phyloP scores from a whole-genome alignment of 2,329 filamentous ascomycete species.

The Pseudocercospora crystallina region DNA sequence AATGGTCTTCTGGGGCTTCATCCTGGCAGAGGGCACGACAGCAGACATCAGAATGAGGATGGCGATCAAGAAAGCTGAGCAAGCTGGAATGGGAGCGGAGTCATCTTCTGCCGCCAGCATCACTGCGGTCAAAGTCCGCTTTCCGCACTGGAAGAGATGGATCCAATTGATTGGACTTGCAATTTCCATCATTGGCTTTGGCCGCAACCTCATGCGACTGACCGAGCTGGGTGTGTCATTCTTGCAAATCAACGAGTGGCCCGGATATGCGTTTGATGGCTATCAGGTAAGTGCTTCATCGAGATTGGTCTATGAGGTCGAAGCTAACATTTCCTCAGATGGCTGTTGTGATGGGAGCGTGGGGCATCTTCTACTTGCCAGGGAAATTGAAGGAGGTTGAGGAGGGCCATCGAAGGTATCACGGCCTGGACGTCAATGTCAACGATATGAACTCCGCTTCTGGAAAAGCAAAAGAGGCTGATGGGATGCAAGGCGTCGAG shows the following conservation, averaged over 20 bases:
- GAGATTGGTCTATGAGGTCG: no score
- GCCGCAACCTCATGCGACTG: conserved; percentile 15
- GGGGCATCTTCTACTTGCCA: conserved; percentile 11
- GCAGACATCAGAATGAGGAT: not conserved
- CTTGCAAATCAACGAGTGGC: conserved; percentile 15
- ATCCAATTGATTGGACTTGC: conserved; percentile 13
- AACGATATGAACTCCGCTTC: not conserved
- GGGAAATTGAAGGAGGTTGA: conserved; percentile 10
- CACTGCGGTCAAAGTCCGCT: conserved; percentile 2
- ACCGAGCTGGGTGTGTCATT: conserved; percentile 10
- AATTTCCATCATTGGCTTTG: conserved; percentile 11
- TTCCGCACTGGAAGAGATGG: conserved; percentile 10
- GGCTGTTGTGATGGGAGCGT: conserved; percentile 13
- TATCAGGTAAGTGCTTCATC: no score
- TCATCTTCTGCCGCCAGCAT: not conserved
- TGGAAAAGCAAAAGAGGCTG: not conserved
- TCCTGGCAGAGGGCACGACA: conserved; percentile 9
- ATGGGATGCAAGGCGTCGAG: not conserved
- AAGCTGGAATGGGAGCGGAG: not conserved
- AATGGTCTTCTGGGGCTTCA: conserved; percentile 10
- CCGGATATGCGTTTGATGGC: conserved; percentile 13
- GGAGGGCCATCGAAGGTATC: not conserved
- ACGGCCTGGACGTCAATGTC: no score
- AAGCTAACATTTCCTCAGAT: no score
- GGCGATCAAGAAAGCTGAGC: not conserved